phyloP scores from a whole-genome alignment of 495 filamentous ascomycete species.

The Filosporella fistucella region DNA sequence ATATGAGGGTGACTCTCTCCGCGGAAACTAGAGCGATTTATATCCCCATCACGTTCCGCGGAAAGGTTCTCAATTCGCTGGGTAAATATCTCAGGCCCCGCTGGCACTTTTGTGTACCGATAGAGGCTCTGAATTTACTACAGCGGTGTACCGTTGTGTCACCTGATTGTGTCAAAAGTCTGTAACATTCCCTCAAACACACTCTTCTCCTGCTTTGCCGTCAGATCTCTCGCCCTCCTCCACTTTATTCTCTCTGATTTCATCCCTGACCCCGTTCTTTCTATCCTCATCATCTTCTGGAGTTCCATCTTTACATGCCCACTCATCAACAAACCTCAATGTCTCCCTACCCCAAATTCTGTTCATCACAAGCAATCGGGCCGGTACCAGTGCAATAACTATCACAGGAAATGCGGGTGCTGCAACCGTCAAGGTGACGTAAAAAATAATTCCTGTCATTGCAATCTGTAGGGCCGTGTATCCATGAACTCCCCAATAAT shows the following conservation, averaged over 20 bases:
- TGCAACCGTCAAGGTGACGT: constrained; percentile 57
- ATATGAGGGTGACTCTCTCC: too few species aligned
- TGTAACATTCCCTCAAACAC: too few species aligned
- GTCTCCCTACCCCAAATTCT: constrained; percentile 56
- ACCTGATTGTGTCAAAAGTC: too few species aligned
- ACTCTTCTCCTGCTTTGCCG: too few species aligned
- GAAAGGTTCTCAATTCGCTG: too few species aligned
- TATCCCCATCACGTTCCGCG: too few species aligned
- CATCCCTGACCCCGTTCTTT: constrained; percentile 1
- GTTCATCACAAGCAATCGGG: constrained; percentile 60
- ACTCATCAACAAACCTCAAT: constrained; percentile 60
- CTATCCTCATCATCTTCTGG: constrained; percentile 56
- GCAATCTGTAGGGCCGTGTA: constrained; percentile 61
- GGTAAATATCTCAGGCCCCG: too few species aligned
- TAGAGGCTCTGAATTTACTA: too few species aligned
- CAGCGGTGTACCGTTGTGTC: too few species aligned
- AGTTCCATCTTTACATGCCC: constrained; percentile 66
- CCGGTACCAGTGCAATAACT: constrained; percentile 61
- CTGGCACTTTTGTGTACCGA: too few species aligned
- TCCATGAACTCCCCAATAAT: constrained; percentile 54
- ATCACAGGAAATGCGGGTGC: constrained; percentile 64
- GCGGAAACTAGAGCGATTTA: too few species aligned
- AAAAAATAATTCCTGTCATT: constrained; percentile 57
- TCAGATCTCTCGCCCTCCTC: too few species aligned
- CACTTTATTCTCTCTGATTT: not conserved